Base-by-base conservation (phyloP, 1,284 basidiomycete species). In the Ganoderma boninense region DNA sequence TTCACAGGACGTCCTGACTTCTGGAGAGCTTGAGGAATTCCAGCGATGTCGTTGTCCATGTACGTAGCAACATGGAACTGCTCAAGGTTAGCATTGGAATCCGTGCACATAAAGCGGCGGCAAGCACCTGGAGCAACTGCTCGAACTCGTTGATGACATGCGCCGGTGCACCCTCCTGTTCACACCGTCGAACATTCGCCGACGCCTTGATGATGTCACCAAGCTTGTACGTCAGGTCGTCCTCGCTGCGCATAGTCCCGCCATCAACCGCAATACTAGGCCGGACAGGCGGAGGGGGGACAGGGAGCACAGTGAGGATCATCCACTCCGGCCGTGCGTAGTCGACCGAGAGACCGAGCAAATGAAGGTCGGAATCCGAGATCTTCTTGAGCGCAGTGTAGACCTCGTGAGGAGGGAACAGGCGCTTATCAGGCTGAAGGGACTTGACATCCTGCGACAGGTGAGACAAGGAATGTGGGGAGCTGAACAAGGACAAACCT, bases 21-120 rank as follows among this genome's bases (percentile, higher is more conserved):
- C 80, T 99, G 98, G 78, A 98, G 84, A 0, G 97, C 97, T 80
- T 99, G 97, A 0, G 98, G 98, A 56, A 99, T 96, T 69, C 98
- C 98, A 42, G 98, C 97, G 74, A 99, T 97, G 80, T 99, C 97
- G 80, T 99, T 99, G 81, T 99, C 98, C 97, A 99, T 99, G 80
- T 99, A 99, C 0, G 98, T 99, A 8, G 97, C 98, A 71, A 98
- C 96, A 80, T 99, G 98, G 82, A 97, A 99, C 92, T 97, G 40
- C 18, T 18, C 2, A 0, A 23, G 40, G 20, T 71, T 10, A 70
- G 63, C 18, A 29, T 4, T 10, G 18, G 0, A 1, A 10, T 4
- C 23, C 6, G 11, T 2, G 16, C 18, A 62, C 63, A 70, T 60
- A 66, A 63, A 42, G 20, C 16, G 62, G 67, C 64, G 16, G 35